Evolutionary conservation across 805 yeast genomes (phyloP), one percentile per base, ranked within the genome.

Genomic region (Yueomyces sp.): DNA sequence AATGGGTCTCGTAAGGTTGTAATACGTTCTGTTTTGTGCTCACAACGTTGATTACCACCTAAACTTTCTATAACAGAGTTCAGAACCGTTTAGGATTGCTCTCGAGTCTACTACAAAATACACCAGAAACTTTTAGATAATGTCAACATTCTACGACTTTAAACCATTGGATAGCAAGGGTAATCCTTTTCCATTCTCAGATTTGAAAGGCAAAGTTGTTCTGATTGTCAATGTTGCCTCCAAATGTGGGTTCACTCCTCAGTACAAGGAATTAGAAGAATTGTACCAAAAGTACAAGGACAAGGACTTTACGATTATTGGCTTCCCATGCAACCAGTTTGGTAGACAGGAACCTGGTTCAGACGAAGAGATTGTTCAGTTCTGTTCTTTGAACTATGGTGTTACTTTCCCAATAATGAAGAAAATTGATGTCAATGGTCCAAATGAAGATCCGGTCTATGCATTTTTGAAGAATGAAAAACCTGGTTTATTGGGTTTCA

Each of bases 261-360:
- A 86, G 61, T 83, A 82, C 61, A 64, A 69, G 45, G 90, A 80
- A 44, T 66, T 87, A 36, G 88, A 87, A 63, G 65, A 59, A 32
- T 61, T 87, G 26, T 79, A 85, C 64, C 65, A 78, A 49, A 76
- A 76, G 55, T 82, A 80, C 65, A 64, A 72, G 42, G 75, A 70
- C 41, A 53, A 70, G 47, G 94, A 85, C 1, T 67, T 88, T 19
- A 76, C 65, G 38, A 70, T 87, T 26, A 49, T 87, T 32, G 96
- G 86, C 1, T 87, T 87, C 72, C 96, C 96, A 26, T 85, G 95
- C 65, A 85, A 86, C 65, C 95, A 86, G 60, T 87, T 87, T 59
- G 90, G 84, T 32, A 67, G 75, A 52, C 83, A 92, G 69, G 85
- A 90, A 63, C 81, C 94, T 51, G 79, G 79, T 4, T 55, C 73